Evolutionary conservation across 345 rosid genomes (phyloP).

Genomic region (Tarenaya hassleriana): DNA sequence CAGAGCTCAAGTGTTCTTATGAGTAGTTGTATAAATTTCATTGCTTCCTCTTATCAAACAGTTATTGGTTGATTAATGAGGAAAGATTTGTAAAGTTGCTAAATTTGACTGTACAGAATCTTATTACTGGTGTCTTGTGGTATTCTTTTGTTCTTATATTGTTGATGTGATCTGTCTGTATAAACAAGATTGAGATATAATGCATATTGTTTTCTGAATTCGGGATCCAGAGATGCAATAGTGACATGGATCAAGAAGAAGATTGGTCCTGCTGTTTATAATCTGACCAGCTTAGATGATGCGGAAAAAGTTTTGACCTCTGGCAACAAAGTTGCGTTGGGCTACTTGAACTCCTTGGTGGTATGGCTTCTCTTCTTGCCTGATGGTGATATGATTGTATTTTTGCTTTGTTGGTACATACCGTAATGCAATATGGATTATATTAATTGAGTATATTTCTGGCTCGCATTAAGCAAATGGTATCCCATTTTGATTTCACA

Average conservation of each 20-base stretch:
- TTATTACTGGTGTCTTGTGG: no score
- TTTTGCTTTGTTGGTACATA: neutral
- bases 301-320: constrained; percentile 75
- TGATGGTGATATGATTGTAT: constrained; percentile 4
- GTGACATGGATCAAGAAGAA: constrained; percentile 97
- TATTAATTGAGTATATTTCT: no score
- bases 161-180: neutral
- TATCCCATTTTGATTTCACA: constrained; percentile 14
- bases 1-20: no score
- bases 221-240: constrained; percentile 61
- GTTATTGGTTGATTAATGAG: no score
- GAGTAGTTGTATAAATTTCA: no score
- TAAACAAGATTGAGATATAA: neutral
- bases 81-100: no score
- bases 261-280: constrained; percentile 75
- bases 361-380: constrained; percentile 32
- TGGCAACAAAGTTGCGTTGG: constrained; percentile 73
- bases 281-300: constrained; percentile 75
- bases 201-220: neutral
- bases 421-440: no score
- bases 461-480: no score
- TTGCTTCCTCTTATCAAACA: no score
- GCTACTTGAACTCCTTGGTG: constrained; percentile 81
- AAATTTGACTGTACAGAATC: neutral
- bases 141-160: neutral